Evolutionary conservation across 2,329 filamentous ascomycete species (phyloP).

Genomic region (Pezicula neosporulosa): DNA sequence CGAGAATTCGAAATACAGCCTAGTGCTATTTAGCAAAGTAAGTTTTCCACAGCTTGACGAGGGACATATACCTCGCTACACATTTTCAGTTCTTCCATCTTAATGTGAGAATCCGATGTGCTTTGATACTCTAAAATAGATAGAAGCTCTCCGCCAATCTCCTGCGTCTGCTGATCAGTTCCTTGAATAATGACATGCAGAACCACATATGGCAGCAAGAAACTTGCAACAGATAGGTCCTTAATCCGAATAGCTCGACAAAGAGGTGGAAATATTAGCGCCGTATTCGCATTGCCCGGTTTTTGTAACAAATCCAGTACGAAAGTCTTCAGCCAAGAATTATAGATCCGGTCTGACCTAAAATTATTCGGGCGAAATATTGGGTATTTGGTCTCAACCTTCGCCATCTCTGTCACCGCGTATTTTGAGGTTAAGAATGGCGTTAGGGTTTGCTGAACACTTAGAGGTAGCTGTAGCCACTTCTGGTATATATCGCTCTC

Average conservation of each 20-base stretch:
- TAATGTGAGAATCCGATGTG: conserved; percentile 49
- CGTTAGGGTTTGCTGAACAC: conserved; percentile 74
- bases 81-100: conserved; percentile 73
- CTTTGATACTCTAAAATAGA: conserved; percentile 62
- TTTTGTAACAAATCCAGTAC: conserved; percentile 79
- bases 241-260: conserved; percentile 80
- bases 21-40: conserved; percentile 34
- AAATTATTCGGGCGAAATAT: conserved; percentile 52
- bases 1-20: conserved; percentile 85
- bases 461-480: conserved; percentile 76
- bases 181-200: conserved; percentile 80
- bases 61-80: conserved; percentile 71
- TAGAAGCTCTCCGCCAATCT: conserved; percentile 71
- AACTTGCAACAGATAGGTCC: conserved; percentile 81
- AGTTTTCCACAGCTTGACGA: background rate
- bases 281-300: conserved; percentile 69
- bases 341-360: conserved; percentile 62
- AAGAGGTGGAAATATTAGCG: conserved; percentile 76
- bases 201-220: conserved; percentile 83
- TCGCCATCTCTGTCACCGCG: conserved; percentile 60
- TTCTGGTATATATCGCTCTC: conserved; percentile 63
- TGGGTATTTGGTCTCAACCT: conserved; percentile 62
- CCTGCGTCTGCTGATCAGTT: conserved; percentile 55
- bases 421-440: conserved; percentile 88
- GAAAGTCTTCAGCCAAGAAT: conserved; percentile 76